A percentile compares a stretch with the other conserved stretches of the same genome.
phyloP scores from a whole-genome alignment of 2,329 filamentous ascomycete genomes.

The Teratosphaeria viscida region DNA sequence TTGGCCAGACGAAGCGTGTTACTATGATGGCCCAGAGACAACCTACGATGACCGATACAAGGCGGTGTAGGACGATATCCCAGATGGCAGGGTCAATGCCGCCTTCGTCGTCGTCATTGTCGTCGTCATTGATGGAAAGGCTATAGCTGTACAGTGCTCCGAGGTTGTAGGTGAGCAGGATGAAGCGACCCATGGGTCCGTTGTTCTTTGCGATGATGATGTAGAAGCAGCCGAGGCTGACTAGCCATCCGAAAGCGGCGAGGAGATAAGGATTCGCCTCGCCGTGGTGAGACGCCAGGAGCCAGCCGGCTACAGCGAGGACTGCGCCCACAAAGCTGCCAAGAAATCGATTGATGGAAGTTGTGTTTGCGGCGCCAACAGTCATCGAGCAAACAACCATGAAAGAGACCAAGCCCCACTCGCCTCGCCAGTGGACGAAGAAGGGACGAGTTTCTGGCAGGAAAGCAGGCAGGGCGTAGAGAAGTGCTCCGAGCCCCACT shows the following conservation, averaged over 20 bases:
- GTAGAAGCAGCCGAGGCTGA: slow-evolving; percentile 76
- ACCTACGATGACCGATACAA: slow-evolving; percentile 74
- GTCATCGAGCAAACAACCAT: slow-evolving; percentile 99
- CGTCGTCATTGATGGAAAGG: slow-evolving; percentile 65
- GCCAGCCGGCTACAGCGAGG: slow-evolving; percentile 69
- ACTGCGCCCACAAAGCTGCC: slow-evolving; percentile 75
- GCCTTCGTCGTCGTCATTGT: slow-evolving; percentile 77
- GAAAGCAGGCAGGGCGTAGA: slow-evolving; percentile 86
- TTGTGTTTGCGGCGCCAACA: slow-evolving; percentile 89
- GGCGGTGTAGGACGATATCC: slow-evolving; percentile 78
- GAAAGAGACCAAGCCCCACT: slow-evolving; percentile 93
- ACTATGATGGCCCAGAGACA: slow-evolving; percentile 88
- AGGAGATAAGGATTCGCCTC: slow-evolving; percentile 61
- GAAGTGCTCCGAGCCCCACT: slow-evolving; percentile 76
- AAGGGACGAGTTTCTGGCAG: slow-evolving; percentile 64
- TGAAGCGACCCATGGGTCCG: slow-evolving; percentile 84
- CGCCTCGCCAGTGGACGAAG: slow-evolving; percentile 82
- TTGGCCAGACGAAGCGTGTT: slow-evolving; percentile 85
- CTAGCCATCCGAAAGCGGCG: slow-evolving; percentile 70
- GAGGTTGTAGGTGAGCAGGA: slow-evolving; percentile 91
- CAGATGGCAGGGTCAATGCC: slow-evolving; percentile 73
- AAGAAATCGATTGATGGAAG: slow-evolving; percentile 72
- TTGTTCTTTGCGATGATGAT: slow-evolving; percentile 77
- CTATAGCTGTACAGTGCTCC: slow-evolving; percentile 91
- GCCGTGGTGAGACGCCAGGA: slow-evolving; percentile 42